Evolutionary conservation across 768 basidiomycete species (phyloP).

Genomic region (Rhizopogon vinicolor): DNA sequence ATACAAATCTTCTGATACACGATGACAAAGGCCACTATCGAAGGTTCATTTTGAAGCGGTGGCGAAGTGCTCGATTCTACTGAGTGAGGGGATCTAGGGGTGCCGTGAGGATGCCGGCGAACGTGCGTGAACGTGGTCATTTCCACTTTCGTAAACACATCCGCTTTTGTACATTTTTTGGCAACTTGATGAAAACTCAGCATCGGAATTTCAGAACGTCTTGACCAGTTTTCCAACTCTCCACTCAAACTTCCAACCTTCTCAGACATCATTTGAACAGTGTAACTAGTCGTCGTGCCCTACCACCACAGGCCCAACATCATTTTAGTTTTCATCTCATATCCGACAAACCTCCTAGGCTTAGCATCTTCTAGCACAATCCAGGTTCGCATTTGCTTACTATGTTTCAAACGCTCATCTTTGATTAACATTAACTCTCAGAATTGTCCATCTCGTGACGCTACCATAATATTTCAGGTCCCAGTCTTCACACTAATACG

Average conservation of each 20-base stretch:
- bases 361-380: neutral
- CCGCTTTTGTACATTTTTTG: slow-evolving; percentile 15
- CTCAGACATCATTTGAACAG: neutral
- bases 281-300: too few relatives aligned
- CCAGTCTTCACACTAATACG: neutral
- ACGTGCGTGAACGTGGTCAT: slow-evolving; percentile 30
- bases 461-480: neutral
- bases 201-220: slow-evolving; percentile 32
- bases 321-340: neutral
- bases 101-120: slow-evolving; percentile 28
- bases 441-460: neutral
- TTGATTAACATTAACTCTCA: neutral
- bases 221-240: slow-evolving; percentile 18
- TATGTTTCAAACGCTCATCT: neutral
- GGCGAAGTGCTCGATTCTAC: neutral
- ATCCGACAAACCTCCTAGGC: too few relatives aligned
- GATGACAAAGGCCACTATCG: neutral
- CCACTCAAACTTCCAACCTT: slow-evolving; percentile 16
- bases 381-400: neutral
- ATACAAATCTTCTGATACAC: neutral
- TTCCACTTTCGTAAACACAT: slow-evolving; percentile 14
- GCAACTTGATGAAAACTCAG: slow-evolving; percentile 14
- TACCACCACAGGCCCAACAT: too few relatives aligned
- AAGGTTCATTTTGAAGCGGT: neutral
- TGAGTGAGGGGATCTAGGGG: slow-evolving; percentile 7